Evolutionary conservation across 2,329 filamentous ascomycete species (phyloP).

Genomic region (Laburnicola sp.): DNA sequence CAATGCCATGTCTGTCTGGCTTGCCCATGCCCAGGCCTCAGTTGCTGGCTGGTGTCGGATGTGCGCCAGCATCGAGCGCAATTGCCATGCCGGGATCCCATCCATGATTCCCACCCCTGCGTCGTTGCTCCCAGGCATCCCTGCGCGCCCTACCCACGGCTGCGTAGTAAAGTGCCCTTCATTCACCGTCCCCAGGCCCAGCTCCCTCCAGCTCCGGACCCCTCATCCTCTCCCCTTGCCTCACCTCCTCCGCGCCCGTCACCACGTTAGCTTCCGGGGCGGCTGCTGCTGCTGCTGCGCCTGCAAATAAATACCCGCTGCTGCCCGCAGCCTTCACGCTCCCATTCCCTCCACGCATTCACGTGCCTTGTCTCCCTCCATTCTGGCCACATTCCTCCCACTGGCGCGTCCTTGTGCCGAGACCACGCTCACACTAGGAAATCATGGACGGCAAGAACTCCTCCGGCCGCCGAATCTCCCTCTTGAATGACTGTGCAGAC

Average conservation of each 20-base stretch:
- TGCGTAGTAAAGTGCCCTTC: neutral
- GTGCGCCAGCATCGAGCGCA: neutral
- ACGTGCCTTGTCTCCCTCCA: conserved; percentile 22
- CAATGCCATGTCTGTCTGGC: conserved; percentile 1
- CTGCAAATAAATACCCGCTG: neutral
- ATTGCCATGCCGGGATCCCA: conserved; percentile 9
- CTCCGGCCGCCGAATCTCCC: conserved; percentile 54
- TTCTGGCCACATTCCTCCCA: conserved; percentile 32
- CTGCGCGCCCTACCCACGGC: conserved; percentile 1
- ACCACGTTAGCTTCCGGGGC: neutral
- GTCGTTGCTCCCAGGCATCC: conserved; percentile 3
- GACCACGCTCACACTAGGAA: conserved; percentile 22
- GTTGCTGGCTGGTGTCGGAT: neutral
- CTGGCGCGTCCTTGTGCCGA: conserved; percentile 35
- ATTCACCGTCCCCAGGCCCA: neutral
- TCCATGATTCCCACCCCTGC: conserved; percentile 1
- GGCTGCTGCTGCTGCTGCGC: neutral
- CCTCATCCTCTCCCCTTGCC: neutral
- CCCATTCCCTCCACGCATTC: conserved; percentile 14
- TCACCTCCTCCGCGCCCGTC: neutral
- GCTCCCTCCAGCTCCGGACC: conserved; percentile 1
- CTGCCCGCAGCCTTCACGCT: neutral
- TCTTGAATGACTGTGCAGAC: conserved; percentile 53
- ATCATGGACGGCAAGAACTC: conserved; percentile 57
- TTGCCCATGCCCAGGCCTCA: neutral